Base-by-base conservation (phyloP, 2,329 filamentous ascomycete species). In the Fusarium sp. region DNA sequence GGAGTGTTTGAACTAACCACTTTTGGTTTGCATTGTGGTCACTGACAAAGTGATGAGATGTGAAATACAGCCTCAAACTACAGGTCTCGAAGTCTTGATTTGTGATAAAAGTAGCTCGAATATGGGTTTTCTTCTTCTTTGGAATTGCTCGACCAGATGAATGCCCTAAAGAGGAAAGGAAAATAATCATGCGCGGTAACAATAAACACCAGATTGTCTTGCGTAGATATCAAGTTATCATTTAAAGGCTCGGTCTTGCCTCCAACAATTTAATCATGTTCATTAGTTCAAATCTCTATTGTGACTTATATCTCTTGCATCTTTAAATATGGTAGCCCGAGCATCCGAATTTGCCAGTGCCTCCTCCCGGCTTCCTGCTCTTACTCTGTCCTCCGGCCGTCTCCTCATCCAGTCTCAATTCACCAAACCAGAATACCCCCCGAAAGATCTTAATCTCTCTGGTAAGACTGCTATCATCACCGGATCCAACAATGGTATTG, bases 361-460 rank as follows among this genome's bases (percentile, higher is more conserved):
- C 5, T 62, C 58, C 1, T 62, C 58, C 0, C n/a, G 16, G 2
- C 41, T 54, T 6, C 57, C 57, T 3, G 28, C 58, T 16, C 57
- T 62, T 15, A 54, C 20, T 36, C 46, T 62, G 26, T 45, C 45
- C 1, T 12, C 30, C 2, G 8, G 6, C 11, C 38, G 31, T 3
- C 23, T 56, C 6, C 34, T 62, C 0, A 2, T 62, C 5, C 31
- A 34, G 13, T 55, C 59, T 3, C 57, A 62, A 38, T 16, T 62
- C 26, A 42, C 41, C 36, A 62, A 37, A 9, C 41, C 47, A 28
- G 36, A 37, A 3, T 5, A 11, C 2, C 16, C 36, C 4, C 49
- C 47, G 2, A 31, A 16, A 1, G 26, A 20, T 1, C 41, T 62
- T 6, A 4, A 45, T 4, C 58, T 62, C 0, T 54, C 28, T 0